phyloP scores from a whole-genome alignment of 257 asterid genomes.

The Penstemon newberryi region DNA sequence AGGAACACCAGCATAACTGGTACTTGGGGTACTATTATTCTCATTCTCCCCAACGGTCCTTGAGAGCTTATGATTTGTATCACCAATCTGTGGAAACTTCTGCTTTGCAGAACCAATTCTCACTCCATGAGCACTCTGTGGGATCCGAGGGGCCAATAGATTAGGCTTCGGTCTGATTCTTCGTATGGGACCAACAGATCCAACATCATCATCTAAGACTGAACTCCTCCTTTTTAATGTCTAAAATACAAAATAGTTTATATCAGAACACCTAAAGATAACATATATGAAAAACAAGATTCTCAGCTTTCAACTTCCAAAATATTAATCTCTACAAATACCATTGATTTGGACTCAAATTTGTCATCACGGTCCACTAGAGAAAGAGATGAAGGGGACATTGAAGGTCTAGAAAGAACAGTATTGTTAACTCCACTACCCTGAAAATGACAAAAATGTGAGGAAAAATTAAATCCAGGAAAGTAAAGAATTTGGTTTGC shows the following conservation, averaged over 20 bases:
- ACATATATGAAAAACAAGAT: conserved; percentile 1
- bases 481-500: conserved; percentile 1
- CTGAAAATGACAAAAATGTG: conserved; percentile 42
- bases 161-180: conserved; percentile 76
- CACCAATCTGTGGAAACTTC: conserved; percentile 39
- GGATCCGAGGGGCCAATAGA: conserved; percentile 42
- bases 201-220: conserved; percentile 69
- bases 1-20: conserved; percentile 60
- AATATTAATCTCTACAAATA: conserved; percentile 32
- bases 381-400: conserved; percentile 38
- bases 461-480: conserved; percentile 7
- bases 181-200: conserved; percentile 74
- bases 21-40: conserved; percentile 43
- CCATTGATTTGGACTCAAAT: conserved; percentile 44
- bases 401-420: conserved; percentile 45
- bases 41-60: conserved; percentile 44
- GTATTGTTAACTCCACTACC: conserved; percentile 45
- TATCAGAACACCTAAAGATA: conserved; percentile 24
- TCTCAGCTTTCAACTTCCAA: conserved; percentile 6
- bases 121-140: conserved; percentile 35
- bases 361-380: conserved; percentile 40
- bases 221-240: conserved; percentile 78
- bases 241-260: conserved; percentile 39
- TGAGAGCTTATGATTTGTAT: conserved; percentile 27
- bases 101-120: conserved; percentile 48